phyloP scores from a whole-genome alignment of 352 stramenopile genomes.

The Bremia lactucae region DNA sequence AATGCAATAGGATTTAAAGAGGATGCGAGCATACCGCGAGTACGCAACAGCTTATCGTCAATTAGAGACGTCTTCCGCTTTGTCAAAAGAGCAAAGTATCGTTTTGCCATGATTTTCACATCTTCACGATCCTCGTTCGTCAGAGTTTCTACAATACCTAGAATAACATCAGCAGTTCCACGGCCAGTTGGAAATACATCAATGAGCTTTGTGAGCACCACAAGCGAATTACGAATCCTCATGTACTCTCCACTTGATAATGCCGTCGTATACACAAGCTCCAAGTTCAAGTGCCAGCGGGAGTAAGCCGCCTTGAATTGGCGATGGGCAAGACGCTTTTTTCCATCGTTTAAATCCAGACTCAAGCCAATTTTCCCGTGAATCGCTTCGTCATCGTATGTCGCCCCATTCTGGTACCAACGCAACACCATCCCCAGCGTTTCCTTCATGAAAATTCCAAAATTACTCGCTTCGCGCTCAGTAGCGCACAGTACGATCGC shows the following conservation, averaged over 20 bases:
- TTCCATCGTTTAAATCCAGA: constrained; percentile 53
- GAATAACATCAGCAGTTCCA: constrained; percentile 42
- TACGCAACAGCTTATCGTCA: constrained; percentile 46
- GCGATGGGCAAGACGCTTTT: constrained; percentile 42
- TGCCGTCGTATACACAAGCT: constrained; percentile 50
- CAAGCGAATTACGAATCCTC: constrained; percentile 73
- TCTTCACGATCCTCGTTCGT: constrained; percentile 80
- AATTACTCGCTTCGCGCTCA: constrained; percentile 76
- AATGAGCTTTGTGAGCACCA: constrained; percentile 84
- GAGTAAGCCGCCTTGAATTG: constrained; percentile 72
- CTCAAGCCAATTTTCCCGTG: constrained; percentile 67
- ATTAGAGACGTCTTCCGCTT: constrained; percentile 60
- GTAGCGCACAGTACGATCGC: constrained; percentile 74
- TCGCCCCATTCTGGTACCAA: constrained; percentile 69
- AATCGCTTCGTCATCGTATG: constrained; percentile 73
- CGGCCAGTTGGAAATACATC: constrained; percentile 70
- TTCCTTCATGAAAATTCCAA: constrained; percentile 81
- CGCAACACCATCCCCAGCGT: constrained; percentile 53
- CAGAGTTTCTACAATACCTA: constrained; percentile 55
- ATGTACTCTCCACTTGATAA: constrained; percentile 70
- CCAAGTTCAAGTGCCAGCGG: constrained; percentile 64
- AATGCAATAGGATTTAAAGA: constrained; percentile 3
- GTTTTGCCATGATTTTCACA: constrained; percentile 86
- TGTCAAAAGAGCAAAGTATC: constrained; percentile 74
- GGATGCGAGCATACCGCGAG: constrained; percentile 11